Evolutionary conservation across 768 basidiomycete genomes (phyloP), one percentile per base, ranked within the genome.

Genomic region (Termitomyces sp.): DNA sequence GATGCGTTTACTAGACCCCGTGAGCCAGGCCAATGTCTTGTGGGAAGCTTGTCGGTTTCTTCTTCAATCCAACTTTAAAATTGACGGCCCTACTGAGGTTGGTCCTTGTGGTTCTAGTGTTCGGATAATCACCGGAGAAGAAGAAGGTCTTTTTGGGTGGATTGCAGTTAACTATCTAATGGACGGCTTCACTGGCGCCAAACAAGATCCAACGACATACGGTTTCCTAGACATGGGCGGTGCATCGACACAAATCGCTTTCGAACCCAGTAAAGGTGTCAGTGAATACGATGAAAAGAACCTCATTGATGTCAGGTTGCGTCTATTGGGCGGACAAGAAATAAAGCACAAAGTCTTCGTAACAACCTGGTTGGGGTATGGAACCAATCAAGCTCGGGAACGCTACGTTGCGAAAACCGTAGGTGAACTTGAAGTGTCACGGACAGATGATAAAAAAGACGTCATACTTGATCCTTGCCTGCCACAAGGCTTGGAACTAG

Each of bases 201-300:
- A 71, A 55, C 69, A 81, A 54, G 80, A 84, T 69, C 82, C 79
- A 51, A 92, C 93, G 20, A 98, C 96, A 4, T 98, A 93, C 68
- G 97, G 97, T 5, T 99, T 99, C 72, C 78, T 99, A 64, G 97
- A 99, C 71, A 99, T 98, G 97, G 97, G 97, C 55, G 96, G 97
- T 28, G 97, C 97, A 18, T 98, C 95, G 14, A 98, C 96, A 8
- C 97, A 99, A 72, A 95, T 99, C 62, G 97, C 97, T 12, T 99
- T 98, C 68, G 95, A 98, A 68, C 97, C 97, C 0, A 82, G 82
- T 46, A 48, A 36, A 36, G 71, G 76, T 6, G 87, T 85, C 59
- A 80, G 82, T 59, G 73, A 75, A 46, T 72, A 77, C 61, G 79
- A 82, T 57, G 71, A 82, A 38, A 82, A 85, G 55, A 82, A 87